These are phyloP conservation scores for Yamadazyma songkhlaensis DNA, from an alignment of 1,139 yeast species.

Conservation along the genomic window DNA sequence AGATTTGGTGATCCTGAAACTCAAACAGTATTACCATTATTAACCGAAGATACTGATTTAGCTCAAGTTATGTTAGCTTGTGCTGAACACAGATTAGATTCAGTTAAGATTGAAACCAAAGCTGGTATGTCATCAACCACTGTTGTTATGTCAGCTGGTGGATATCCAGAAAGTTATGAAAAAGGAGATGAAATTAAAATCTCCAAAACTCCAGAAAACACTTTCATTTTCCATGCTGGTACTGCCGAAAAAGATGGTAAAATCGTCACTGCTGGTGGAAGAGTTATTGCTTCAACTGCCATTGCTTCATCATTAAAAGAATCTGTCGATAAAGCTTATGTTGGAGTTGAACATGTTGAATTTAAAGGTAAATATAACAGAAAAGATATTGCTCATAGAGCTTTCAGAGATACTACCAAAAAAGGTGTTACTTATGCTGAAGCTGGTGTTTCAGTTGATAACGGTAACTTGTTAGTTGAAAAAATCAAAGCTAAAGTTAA, in stretches of 20 bases:
- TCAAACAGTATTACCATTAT: slow-evolving; percentile 88
- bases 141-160: slow-evolving; percentile 95
- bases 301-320: slow-evolving; percentile 70
- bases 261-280: slow-evolving; percentile 87
- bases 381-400: slow-evolving; percentile 93
- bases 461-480: slow-evolving; percentile 87
- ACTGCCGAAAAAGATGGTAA: slow-evolving; percentile 57
- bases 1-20: slow-evolving; percentile 99
- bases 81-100: slow-evolving; percentile 91
- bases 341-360: slow-evolving; percentile 72
- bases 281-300: slow-evolving; percentile 95
- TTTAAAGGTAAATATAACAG: slow-evolving; percentile 81
- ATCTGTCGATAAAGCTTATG: slow-evolving; percentile 84
- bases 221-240: slow-evolving; percentile 93
- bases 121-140: slow-evolving; percentile 74
- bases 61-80: slow-evolving; percentile 92
- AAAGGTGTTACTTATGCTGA: slow-evolving; percentile 76
- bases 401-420: slow-evolving; percentile 59
- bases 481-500: slow-evolving; percentile 87
- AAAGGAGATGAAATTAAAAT: slow-evolving; percentile 86
- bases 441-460: slow-evolving; percentile 97
- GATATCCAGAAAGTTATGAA: slow-evolving; percentile 84
- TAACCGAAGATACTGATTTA: slow-evolving; percentile 80
- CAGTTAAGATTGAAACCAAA: slow-evolving; percentile 65
- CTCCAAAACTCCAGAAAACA: slow-evolving; percentile 45